These are phyloP conservation scores for Tetradesmus lagerheimii DNA, from an alignment of 139 green algal species.

Conservation along the genomic window DNA sequence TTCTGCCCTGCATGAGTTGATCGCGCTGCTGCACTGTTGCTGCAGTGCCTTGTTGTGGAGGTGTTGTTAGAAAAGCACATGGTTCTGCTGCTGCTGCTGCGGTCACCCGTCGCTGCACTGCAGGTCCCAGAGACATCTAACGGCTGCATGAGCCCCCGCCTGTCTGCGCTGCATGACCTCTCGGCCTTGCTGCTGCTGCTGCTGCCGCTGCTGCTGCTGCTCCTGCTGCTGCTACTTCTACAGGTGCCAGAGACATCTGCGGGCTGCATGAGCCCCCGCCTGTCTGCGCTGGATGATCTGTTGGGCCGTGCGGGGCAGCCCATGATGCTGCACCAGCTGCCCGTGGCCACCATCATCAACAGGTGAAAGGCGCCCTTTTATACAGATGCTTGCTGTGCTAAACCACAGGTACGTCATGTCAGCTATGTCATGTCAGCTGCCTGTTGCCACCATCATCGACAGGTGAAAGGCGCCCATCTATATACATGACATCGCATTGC, in stretches of 20 bases:
- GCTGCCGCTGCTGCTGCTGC: not conserved
- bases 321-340: slow-evolving; percentile 6
- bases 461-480: too few species aligned
- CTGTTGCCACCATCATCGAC: too few species aligned
- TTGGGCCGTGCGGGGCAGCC: not conserved
- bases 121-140: not conserved
- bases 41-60: too few species aligned
- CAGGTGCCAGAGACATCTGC: not conserved
- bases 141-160: not conserved
- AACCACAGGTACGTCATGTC: too few species aligned
- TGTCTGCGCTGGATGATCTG: slow-evolving; percentile 1
- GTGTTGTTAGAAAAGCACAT: too few species aligned
- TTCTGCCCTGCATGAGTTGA: too few species aligned
- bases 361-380: not conserved
- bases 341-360: slow-evolving; percentile 23
- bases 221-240: too few species aligned
- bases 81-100: too few species aligned
- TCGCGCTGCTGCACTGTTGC: too few species aligned
- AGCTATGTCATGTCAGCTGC: too few species aligned
- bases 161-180: not conserved
- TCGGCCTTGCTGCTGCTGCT: not conserved
- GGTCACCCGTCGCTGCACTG: not conserved
- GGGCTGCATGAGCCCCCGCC: not conserved
- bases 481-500: too few species aligned
- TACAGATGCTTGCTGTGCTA: too few species aligned